Conservation (phyloP, 495 filamentous ascomycete species). For the Apiosordaria backusii region DNA sequence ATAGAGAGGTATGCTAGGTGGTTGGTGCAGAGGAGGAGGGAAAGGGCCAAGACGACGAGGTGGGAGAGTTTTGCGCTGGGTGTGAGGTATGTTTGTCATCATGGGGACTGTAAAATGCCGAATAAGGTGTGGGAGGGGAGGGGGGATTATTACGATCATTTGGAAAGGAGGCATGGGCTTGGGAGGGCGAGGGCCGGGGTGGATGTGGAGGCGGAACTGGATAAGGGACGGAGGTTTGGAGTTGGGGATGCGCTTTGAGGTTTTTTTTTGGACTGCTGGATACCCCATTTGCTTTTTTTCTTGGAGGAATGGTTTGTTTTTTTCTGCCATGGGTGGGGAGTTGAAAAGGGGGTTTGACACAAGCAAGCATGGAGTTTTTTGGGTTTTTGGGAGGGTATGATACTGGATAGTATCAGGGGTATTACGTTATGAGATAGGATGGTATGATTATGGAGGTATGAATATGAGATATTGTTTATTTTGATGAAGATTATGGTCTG, state of each 20-base stretch:
- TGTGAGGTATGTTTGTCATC: conserved; percentile 29
- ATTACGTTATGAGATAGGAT: neutral
- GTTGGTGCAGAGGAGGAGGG: conserved; percentile 23
- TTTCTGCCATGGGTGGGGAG: neutral
- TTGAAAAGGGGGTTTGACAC: neutral
- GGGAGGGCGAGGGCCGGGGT: conserved; percentile 15
- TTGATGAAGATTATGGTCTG: neutral
- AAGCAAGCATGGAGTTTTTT: neutral
- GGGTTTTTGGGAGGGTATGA: neutral
- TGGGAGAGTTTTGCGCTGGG: conserved; percentile 37
- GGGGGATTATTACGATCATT: conserved; percentile 31
- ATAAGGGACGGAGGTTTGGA: conserved; percentile 30
- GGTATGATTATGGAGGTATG: neutral
- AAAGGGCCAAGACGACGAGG: conserved; percentile 25
- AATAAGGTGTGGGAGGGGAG: conserved; percentile 19
- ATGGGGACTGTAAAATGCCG: conserved; percentile 20
- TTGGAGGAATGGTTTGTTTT: neutral
- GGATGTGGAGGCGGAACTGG: conserved; percentile 28
- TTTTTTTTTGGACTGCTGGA: neutral
- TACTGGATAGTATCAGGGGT: neutral
- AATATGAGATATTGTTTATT: neutral
- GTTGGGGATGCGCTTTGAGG: neutral
- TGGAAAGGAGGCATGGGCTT: conserved; percentile 24
- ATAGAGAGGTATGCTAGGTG: conserved; percentile 23
- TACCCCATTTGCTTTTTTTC: neutral